A percentile compares a stretch with the other conserved stretches of the same genome.
Conservation (phyloP, 345 rosid species). For the Diplotaxis tenuifolia region DNA sequence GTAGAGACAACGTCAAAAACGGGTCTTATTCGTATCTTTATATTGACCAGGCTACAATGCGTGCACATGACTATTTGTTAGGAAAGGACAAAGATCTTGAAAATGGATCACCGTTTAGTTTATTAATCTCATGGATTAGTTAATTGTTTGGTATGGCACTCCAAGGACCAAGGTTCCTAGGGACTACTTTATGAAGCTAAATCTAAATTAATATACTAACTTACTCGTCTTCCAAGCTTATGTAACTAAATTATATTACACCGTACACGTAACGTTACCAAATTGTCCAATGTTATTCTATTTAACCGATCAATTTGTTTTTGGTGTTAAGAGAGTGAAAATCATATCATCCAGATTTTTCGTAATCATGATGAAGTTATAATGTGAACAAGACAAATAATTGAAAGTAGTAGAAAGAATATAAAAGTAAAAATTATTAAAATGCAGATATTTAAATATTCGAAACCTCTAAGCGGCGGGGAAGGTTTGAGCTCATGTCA, state of each 20-base stretch:
- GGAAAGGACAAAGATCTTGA: not conserved
- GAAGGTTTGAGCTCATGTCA: slow-evolving; percentile 14
- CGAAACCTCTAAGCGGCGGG: slow-evolving; percentile 13
- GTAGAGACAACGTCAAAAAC: not conserved
- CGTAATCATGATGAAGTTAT: not conserved
- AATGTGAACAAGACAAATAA: not conserved
- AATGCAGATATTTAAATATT: not conserved
- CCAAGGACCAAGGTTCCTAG: not conserved
- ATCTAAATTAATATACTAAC: not conserved
- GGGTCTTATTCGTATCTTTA: not conserved
- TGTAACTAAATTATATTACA: not conserved
- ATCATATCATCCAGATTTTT: not conserved
- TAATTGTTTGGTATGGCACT: not conserved
- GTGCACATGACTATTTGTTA: not conserved
- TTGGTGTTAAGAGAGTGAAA: not conserved
- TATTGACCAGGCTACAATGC: not conserved
- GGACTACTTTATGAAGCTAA: not conserved
- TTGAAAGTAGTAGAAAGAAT: not conserved
- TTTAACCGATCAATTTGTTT: not conserved
- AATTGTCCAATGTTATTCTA: not conserved
- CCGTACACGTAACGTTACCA: not conserved
- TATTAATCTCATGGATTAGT: not conserved
- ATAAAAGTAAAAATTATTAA: not conserved
- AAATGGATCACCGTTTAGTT: not conserved
- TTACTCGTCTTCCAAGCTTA: not conserved